Percentiles rank a stretch among this genome's conserved stretches.
Conservation (phyloP, 139 green algal species). For the Pleodorina starrii region DNA sequence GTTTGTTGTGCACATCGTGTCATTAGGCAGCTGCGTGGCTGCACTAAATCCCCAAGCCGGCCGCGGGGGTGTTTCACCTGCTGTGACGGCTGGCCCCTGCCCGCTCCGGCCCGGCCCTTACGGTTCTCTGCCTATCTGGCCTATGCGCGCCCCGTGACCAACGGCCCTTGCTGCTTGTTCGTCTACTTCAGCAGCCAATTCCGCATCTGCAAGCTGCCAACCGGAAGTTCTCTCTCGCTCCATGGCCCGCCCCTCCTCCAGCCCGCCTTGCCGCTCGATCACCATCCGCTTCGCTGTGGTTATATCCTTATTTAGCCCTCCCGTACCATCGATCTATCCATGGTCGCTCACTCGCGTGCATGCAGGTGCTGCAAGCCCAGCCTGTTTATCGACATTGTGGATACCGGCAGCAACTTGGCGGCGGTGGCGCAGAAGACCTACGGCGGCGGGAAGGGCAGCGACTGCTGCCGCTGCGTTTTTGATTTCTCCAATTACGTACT, state of each 20-base stretch:
- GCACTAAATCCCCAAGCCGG: too few species aligned
- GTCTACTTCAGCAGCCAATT: too few species aligned
- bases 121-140: too few species aligned
- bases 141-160: too few species aligned
- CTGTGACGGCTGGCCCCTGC: too few species aligned
- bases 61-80: too few species aligned
- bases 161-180: too few species aligned
- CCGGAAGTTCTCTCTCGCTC: too few species aligned
- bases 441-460: slow-evolving; percentile 2
- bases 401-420: slow-evolving; percentile 30
- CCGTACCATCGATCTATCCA: not conserved
- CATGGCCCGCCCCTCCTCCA: not conserved
- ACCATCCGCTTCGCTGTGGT: not conserved
- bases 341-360: not conserved
- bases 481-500: slow-evolving; percentile 38
- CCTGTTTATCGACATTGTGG: slow-evolving; percentile 59
- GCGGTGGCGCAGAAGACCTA: slow-evolving; percentile 44
- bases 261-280: not conserved
- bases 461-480: slow-evolving; percentile 26
- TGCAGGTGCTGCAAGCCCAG: slow-evolving; percentile 56
- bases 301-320: not conserved
- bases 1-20: too few species aligned
- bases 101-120: too few species aligned
- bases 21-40: too few species aligned
- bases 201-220: too few species aligned